Base-by-base conservation (phyloP, 345 rosid species). In the Acer saccharum region DNA sequence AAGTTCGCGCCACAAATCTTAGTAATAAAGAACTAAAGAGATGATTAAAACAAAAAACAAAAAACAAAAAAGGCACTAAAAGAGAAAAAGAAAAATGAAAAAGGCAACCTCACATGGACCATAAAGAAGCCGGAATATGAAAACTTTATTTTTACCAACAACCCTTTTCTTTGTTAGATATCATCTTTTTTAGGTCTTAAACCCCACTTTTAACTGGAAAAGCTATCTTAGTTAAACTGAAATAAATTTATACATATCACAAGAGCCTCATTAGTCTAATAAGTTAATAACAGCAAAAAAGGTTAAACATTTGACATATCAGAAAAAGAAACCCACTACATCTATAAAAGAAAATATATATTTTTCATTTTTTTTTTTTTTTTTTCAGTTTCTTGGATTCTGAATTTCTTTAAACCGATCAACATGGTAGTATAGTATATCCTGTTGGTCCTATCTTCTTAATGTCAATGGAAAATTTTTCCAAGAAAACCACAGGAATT, bases 161-260 rank as follows among this genome's bases (percentile, higher is more conserved):
- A 52, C 63, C 71, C 9, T 65, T 76, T 67, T 57, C 23, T 76
- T 57, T 55, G 10, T 55, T 67, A 76, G 25, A 66, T n/a, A 66
- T 7, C 72, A 66, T 13, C 65, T 65, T 21, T 66, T 75, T 55
- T 8, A 54, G 55, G 71, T 39, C 65, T 52, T 43, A 57, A 29
- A 6, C 60, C 68, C 46, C 18, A 18, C 60, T 68, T 52, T 68
- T 18, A 68, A 76, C 44, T 0, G 10, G 0, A 76, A 58, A 68
- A 58, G 73, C 57, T 10, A 21, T 41, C 54, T 55, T 21, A 68
- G 39, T 55, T 35, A 35, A 0, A 35, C 39, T 35, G 5, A 35
- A 35, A 35, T 35, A 35, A 35, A 35, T 35, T 4, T 35, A 35
- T 35, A 35, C 39, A 35, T 57, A 32, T 25, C 55, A 21, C 27